phyloP scores from a whole-genome alignment of 495 filamentous ascomycete genomes.

The Jackrogersella multiformis region DNA sequence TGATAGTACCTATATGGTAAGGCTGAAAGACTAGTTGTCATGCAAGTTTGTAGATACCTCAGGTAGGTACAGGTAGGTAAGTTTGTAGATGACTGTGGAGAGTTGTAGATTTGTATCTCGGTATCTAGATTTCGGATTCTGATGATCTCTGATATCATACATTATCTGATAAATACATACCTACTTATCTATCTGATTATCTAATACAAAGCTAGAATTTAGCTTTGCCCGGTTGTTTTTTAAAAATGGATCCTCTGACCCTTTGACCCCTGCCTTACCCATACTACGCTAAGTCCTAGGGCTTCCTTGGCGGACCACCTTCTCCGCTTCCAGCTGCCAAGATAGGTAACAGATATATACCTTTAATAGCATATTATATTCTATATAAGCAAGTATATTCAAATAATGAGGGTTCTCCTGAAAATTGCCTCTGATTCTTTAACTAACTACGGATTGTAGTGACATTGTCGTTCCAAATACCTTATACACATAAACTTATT shows the following conservation, averaged over 20 bases:
- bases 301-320: constrained; percentile 5
- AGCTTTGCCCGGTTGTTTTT: not conserved
- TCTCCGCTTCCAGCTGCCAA: constrained; percentile 16
- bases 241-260: constrained; percentile 2
- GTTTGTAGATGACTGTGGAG: not conserved
- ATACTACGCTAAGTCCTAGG: not conserved
- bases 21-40: not conserved
- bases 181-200: not conserved
- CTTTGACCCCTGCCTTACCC: not conserved
- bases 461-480: not conserved
- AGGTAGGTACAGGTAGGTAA: too few relatives aligned
- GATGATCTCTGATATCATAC: constrained; percentile 12
- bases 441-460: not conserved
- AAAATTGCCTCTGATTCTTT: not conserved
- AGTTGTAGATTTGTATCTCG: too few relatives aligned
- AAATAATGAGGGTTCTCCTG: constrained; percentile 4
- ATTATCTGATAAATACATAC: not conserved
- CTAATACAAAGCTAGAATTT: not conserved
- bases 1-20: not conserved
- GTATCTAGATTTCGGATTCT: constrained; percentile 1
- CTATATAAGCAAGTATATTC: not conserved
- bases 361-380: not conserved
- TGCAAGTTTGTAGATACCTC: not conserved
- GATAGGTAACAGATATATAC: not conserved
- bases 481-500: not conserved